These are phyloP conservation scores for Collybiopsis confluens DNA, from an alignment of 768 basidiomycete species.

Conservation along the genomic window DNA sequence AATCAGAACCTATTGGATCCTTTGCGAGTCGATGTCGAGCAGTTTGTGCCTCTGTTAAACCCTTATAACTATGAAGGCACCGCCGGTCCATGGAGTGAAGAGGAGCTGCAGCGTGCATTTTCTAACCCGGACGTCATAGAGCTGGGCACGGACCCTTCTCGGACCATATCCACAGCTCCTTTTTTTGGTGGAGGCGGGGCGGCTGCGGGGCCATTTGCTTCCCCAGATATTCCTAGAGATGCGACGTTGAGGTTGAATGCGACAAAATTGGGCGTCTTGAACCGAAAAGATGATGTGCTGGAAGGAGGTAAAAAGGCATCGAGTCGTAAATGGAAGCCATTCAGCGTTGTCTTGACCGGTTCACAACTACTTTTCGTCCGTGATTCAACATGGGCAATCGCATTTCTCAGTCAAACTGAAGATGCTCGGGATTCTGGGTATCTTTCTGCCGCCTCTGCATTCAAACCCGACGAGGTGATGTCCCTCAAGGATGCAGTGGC, in stretches of 20 bases:
- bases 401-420: constrained; percentile 40
- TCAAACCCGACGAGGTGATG: constrained; percentile 83
- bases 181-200: constrained; percentile 35
- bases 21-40: constrained; percentile 63
- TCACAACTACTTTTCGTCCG: constrained; percentile 92
- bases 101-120: constrained; percentile 62
- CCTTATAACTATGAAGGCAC: constrained; percentile 71
- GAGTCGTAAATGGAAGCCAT: constrained; percentile 85
- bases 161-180: constrained; percentile 25
- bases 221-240: constrained; percentile 19
- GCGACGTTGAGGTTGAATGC: constrained; percentile 53
- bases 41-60: constrained; percentile 51
- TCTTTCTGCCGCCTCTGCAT: constrained; percentile 36
- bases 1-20: constrained; percentile 60
- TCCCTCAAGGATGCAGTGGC: constrained; percentile 77
- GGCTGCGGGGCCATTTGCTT: constrained; percentile 22
- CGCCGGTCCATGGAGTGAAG: constrained; percentile 61
- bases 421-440: constrained; percentile 26
- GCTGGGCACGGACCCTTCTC: constrained; percentile 40
- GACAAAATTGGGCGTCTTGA: constrained; percentile 76
- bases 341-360: constrained; percentile 80
- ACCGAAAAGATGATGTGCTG: constrained; percentile 73
- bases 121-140: constrained; percentile 54
- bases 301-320: constrained; percentile 74
- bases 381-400: constrained; percentile 53